Evolutionary conservation across 495 filamentous ascomycete species (phyloP).

Genomic region (Penicillium dipodomyicola): DNA sequence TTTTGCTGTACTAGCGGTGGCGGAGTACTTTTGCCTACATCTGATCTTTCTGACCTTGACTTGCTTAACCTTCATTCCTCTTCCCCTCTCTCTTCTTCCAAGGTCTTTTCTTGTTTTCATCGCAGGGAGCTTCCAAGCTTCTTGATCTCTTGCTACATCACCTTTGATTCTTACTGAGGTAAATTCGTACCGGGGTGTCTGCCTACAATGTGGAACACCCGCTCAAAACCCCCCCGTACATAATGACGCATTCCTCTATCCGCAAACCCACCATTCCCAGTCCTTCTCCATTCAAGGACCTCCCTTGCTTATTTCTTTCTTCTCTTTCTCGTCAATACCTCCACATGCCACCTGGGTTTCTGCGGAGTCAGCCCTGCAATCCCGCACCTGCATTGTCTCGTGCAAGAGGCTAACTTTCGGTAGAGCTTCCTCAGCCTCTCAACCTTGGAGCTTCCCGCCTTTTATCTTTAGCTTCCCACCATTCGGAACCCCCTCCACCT

Average conservation of each 20-base stretch:
- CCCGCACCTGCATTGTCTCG: slow-evolving; percentile 7
- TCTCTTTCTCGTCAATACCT: slow-evolving; percentile 13
- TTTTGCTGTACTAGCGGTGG: slow-evolving; percentile 23
- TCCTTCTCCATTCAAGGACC: slow-evolving; percentile 13
- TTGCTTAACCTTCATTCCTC: neutral
- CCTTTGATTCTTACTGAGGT: slow-evolving; percentile 1
- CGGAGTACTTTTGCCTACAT: slow-evolving; percentile 27
- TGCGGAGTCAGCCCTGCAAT: slow-evolving; percentile 27
- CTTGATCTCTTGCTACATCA: neutral
- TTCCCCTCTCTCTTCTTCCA: slow-evolving; percentile 1
- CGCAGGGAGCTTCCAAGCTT: neutral
- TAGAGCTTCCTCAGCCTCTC: slow-evolving; percentile 19
- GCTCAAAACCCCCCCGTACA: slow-evolving; percentile 26
- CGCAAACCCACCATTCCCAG: slow-evolving; percentile 22
- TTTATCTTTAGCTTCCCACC: slow-evolving; percentile 6
- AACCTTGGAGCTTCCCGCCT: slow-evolving; percentile 19
- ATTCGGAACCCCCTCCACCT: slow-evolving; percentile 3
- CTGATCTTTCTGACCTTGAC: neutral
- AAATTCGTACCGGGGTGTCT: slow-evolving; percentile 3
- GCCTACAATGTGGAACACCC: slow-evolving; percentile 14
- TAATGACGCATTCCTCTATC: slow-evolving; percentile 44
- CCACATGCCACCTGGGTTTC: slow-evolving; percentile 22
- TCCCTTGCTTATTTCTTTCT: slow-evolving; percentile 20
- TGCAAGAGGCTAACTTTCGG: slow-evolving; percentile 22
- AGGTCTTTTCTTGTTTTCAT: slow-evolving; percentile 3